Evolutionary conservation across 306 rosid genomes (phyloP), one percentile per base, ranked within the genome.

Genomic region (Vachellia collinsii): DNA sequence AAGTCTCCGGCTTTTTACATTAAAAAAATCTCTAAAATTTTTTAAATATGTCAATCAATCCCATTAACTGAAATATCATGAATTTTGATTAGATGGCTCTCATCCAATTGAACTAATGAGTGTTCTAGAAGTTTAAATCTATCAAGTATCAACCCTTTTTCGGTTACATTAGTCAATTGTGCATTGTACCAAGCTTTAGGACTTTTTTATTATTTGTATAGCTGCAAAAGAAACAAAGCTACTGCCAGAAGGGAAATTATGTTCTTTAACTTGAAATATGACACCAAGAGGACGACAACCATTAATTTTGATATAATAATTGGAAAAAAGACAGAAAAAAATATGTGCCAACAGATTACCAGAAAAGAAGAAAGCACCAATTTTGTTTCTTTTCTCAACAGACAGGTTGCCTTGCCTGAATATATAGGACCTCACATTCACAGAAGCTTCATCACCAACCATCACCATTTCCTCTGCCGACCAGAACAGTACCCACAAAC

Each of bases 311-410:
- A 59, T 51, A 23, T 25, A 69, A 42, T n/a, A 56, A 81, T 41
- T 13, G 5, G n/a, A 7, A 6, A 37, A 72, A 46, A 77, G 47
- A 38, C 62, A 9, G 25, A 42, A 50, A 74, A 81, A 48, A 46
- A 81, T 84, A 87, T 87, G 72, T 80, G 81, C 77, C 81, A 59
- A 78, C 82, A 66, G 87, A 77, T 77, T 50, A 83, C 83, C 84
- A 84, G 80, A 80, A 76, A 22, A 87, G 84, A 3, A 86, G 84
- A 86, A 78, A 70, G 29, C 19, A 70, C 34, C 64, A 46, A 44
- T 72, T 48, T 74, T 74, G 43, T 22, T 63, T 54, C n/a, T 41
- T 78, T 73, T 75, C 83, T 70, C 83, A 85, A 81, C 82, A 7
- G 61, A 54, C 48, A 77, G 61, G 66, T 39, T 46, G 36, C 50